These are phyloP conservation scores for Albifimbria verrucaria DNA, from an alignment of 2,329 filamentous ascomycete genomes.

Conservation along the genomic window DNA sequence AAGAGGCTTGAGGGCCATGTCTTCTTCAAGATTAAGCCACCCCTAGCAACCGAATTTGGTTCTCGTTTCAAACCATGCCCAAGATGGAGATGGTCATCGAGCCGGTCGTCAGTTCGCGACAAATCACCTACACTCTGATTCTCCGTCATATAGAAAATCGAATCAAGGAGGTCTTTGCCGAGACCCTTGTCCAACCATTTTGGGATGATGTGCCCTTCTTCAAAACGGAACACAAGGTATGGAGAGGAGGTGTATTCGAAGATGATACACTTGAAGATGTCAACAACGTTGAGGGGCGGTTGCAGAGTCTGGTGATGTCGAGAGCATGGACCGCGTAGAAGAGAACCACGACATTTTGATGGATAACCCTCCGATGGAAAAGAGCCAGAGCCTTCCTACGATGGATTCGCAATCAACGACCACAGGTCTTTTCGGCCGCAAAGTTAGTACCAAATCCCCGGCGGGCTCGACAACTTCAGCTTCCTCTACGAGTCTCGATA, in stretches of 20 bases:
- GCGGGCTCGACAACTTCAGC: slow-evolving; percentile 27
- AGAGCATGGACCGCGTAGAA: slow-evolving; percentile 43
- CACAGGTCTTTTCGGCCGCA: slow-evolving; percentile 49
- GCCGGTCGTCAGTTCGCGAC: slow-evolving; percentile 89
- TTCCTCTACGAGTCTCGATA: slow-evolving; percentile 47
- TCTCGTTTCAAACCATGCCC: slow-evolving; percentile 90
- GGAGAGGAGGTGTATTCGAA: slow-evolving; percentile 81
- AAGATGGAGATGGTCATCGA: slow-evolving; percentile 94
- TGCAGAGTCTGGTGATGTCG: slow-evolving; percentile 41
- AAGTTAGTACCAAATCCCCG: slow-evolving; percentile 34
- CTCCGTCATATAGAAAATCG: slow-evolving; percentile 90
- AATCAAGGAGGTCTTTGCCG: slow-evolving; percentile 89
- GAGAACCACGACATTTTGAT: slow-evolving; percentile 33
- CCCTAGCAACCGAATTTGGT: slow-evolving; percentile 97
- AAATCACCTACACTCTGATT: slow-evolving; percentile 93
- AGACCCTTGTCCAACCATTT: slow-evolving; percentile 87
- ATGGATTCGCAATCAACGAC: slow-evolving; percentile 32
- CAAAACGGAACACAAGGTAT: slow-evolving; percentile 71
- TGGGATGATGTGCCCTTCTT: slow-evolving; percentile 97
- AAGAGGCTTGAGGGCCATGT: slow-evolving; percentile 83
- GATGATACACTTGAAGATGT: slow-evolving; percentile 37
- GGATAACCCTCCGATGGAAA: slow-evolving; percentile 48
- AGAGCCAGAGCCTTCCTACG: slow-evolving; percentile 49
- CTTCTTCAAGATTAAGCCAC: slow-evolving; percentile 85
- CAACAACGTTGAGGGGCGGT: slow-evolving; percentile 11